Evolutionary conservation across 345 rosid species (phyloP).

Genomic region (Aurinia saxatilis): DNA sequence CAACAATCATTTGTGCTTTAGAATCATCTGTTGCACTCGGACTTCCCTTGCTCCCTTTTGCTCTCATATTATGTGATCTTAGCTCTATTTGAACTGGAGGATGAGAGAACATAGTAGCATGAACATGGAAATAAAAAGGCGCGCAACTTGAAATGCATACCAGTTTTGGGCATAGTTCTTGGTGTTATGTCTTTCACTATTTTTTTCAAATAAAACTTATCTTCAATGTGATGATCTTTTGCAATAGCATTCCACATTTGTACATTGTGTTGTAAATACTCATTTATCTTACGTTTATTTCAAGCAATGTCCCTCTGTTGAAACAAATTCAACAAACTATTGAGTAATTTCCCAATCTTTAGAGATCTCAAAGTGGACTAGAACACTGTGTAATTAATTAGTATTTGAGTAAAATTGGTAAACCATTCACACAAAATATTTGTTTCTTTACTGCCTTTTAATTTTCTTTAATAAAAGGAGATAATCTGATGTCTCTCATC

Average conservation of each 20-base stretch:
- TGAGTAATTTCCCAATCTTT: background rate
- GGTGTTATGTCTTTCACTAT: constrained; percentile 10
- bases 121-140: background rate
- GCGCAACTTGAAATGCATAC: background rate
- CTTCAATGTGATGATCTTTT: background rate
- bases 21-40: constrained; percentile 72
- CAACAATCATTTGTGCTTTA: constrained; percentile 43
- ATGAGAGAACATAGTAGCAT: constrained; percentile 7
- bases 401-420: background rate
- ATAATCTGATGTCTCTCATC: background rate
- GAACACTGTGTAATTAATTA: background rate
- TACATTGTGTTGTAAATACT: constrained; percentile 18
- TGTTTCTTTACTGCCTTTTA: background rate
- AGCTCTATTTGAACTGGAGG: constrained; percentile 22
- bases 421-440: background rate
- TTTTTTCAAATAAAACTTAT: background rate
- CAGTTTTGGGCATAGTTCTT: too few species aligned
- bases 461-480: background rate
- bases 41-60: constrained; percentile 43
- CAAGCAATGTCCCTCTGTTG: background rate
- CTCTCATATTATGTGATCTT: constrained; percentile 6
- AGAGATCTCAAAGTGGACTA: too few species aligned
- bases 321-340: background rate
- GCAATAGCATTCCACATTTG: constrained; percentile 2
- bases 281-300: background rate